Conservation (phyloP, 257 asterid genomes). For the Forsythia suspensa region DNA sequence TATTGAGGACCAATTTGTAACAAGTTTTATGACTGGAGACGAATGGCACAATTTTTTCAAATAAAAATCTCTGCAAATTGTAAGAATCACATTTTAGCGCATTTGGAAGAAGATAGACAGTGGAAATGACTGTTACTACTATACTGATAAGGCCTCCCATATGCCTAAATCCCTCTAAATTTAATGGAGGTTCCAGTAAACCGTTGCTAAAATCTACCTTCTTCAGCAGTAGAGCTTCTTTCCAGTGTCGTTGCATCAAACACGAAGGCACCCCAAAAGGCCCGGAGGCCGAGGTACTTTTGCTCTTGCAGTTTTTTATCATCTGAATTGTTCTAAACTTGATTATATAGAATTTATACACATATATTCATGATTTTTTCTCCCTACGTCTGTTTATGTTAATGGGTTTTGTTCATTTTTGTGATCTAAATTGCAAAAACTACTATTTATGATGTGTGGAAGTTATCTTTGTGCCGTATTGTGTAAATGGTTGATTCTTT, state of each 20-base stretch:
- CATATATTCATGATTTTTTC: background rate
- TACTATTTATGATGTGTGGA: background rate
- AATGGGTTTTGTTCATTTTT: background rate
- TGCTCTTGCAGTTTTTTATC: background rate
- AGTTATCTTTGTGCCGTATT: background rate
- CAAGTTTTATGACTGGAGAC: background rate
- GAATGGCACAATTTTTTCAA: background rate
- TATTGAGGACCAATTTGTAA: background rate
- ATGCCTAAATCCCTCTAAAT: background rate
- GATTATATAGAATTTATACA: background rate
- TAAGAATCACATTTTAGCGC: background rate
- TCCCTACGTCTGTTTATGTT: background rate
- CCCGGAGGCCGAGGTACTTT: background rate
- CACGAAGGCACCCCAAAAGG: background rate
- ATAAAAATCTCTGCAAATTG: background rate
- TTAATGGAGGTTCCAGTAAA: background rate
- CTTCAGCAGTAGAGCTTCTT: background rate
- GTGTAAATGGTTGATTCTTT: background rate
- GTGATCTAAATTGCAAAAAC: background rate
- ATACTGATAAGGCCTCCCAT: background rate
- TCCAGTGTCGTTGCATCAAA: conserved; percentile 3
- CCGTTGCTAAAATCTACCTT: background rate
- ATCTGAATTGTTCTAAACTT: background rate
- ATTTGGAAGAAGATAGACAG: too few species aligned
- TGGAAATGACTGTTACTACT: background rate